These are phyloP conservation scores for Hsuehochloa calcarea DNA, from an alignment of 176 grass and related monocot genomes.

Conservation along the genomic window DNA sequence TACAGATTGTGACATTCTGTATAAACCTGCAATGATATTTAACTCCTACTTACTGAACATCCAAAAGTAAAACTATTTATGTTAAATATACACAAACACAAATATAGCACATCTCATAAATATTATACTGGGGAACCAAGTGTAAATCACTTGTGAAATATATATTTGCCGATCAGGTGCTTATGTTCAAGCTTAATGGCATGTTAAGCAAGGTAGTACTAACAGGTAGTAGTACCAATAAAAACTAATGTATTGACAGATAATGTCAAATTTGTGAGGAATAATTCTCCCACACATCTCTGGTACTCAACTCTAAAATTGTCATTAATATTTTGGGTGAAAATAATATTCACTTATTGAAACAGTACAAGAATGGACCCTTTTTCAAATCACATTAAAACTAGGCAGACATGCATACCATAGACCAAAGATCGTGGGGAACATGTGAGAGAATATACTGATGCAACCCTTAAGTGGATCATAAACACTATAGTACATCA, in stretches of 20 bases:
- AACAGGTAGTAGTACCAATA: neutral
- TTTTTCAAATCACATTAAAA: slow-evolving; percentile 15
- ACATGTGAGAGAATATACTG: neutral
- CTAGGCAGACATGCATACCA: slow-evolving; percentile 14
- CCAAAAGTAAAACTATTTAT: neutral
- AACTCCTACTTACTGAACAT: neutral
- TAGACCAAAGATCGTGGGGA: slow-evolving; percentile 11
- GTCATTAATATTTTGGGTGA: neutral
- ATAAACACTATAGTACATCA: neutral
- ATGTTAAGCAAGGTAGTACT: neutral
- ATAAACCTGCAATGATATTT: neutral
- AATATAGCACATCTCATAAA: neutral
- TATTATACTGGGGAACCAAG: neutral
- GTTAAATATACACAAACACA: neutral
- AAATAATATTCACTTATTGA: neutral
- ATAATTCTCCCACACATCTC: neutral
- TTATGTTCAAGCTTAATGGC: neutral
- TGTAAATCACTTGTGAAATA: neutral
- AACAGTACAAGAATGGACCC: neutral
- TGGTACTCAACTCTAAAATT: neutral
- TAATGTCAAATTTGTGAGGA: neutral
- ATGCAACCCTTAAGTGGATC: neutral
- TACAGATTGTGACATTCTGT: neutral
- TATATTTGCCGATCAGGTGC: neutral
- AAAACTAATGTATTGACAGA: neutral